Conservation (phyloP, 805 yeast species). For the Zygoascus biomembranicola region DNA sequence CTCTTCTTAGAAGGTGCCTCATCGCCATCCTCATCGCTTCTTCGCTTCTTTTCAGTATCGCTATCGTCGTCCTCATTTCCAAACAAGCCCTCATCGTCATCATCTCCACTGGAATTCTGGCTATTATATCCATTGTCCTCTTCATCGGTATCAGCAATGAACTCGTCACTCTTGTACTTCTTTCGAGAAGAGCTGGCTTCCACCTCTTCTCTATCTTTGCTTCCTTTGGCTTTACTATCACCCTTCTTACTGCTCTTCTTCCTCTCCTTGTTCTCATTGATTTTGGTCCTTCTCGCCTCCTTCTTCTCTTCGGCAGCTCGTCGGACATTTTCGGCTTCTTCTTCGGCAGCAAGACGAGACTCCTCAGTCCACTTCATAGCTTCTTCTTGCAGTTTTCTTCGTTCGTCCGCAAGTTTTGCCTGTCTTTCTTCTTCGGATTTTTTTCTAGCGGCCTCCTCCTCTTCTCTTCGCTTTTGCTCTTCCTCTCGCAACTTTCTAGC, state of each 20-base stretch:
- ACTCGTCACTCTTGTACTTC: slow-evolving; percentile 26
- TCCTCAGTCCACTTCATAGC: slow-evolving; percentile 35
- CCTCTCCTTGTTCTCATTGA: slow-evolving; percentile 1
- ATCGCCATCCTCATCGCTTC: slow-evolving; percentile 10
- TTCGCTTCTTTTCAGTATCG: slow-evolving; percentile 26
- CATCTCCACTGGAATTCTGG: slow-evolving; percentile 23
- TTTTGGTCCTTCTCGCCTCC: slow-evolving; percentile 1
- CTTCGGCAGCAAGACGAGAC: slow-evolving; percentile 22
- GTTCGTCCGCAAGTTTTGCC: slow-evolving; percentile 24
- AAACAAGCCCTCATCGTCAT: slow-evolving; percentile 25
- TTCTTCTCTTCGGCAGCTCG: slow-evolving; percentile 13
- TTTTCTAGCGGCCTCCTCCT: slow-evolving; percentile 25
- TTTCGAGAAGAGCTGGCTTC: slow-evolving; percentile 13
- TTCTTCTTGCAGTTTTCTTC: slow-evolving; percentile 25
- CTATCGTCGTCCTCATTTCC: slow-evolving; percentile 22
- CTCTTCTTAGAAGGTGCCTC: slow-evolving; percentile 9
- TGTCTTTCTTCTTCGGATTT: slow-evolving; percentile 23
- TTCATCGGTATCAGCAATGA: slow-evolving; percentile 31
- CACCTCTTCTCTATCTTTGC: background rate
- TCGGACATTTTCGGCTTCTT: slow-evolving; percentile 28
- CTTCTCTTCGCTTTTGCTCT: slow-evolving; percentile 38
- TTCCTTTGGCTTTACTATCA: background rate
- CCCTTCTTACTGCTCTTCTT: slow-evolving; percentile 8
- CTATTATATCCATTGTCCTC: slow-evolving; percentile 30
- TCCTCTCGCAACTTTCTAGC: slow-evolving; percentile 62